phyloP scores from a whole-genome alignment of 2,329 filamentous ascomycete species.

The Aureobasidium uvarum region DNA sequence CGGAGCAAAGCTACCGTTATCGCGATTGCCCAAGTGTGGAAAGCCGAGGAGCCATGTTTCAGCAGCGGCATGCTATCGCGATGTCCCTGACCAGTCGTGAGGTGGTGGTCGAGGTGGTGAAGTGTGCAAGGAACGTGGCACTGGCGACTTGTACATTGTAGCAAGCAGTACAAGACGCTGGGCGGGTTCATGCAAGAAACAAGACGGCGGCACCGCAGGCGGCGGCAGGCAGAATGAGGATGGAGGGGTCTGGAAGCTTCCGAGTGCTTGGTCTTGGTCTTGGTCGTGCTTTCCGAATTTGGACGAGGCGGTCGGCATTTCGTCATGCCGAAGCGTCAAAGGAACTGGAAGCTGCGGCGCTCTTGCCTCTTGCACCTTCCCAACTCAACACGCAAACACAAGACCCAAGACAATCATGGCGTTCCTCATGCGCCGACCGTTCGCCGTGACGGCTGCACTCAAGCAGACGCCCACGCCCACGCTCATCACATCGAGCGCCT shows the following conservation, averaged over 20 bases:
- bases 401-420: constrained; percentile 51
- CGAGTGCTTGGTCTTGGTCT: neutral
- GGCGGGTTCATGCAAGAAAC: neutral
- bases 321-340: constrained; percentile 15
- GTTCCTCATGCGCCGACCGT: constrained; percentile 63
- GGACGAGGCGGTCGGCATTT: constrained; percentile 3
- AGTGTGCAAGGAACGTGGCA: constrained; percentile 10
- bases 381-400: neutral
- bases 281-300: neutral
- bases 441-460: constrained; percentile 60
- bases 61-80: constrained; percentile 19
- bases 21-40: constrained; percentile 1
- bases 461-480: constrained; percentile 55
- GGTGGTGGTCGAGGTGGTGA: neutral
- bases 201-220: neutral
- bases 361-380: neutral
- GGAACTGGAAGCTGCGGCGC: neutral
- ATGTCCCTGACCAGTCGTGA: neutral
- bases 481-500: constrained; percentile 51
- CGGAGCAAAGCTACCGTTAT: constrained; percentile 11
- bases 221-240: neutral
- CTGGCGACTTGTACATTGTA: neutral
- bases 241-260: constrained; percentile 25
- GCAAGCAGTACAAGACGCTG: neutral
- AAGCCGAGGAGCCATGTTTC: constrained; percentile 3